phyloP scores from a whole-genome alignment of 2,329 filamentous ascomycete species.

The Sclerotinia minor region DNA sequence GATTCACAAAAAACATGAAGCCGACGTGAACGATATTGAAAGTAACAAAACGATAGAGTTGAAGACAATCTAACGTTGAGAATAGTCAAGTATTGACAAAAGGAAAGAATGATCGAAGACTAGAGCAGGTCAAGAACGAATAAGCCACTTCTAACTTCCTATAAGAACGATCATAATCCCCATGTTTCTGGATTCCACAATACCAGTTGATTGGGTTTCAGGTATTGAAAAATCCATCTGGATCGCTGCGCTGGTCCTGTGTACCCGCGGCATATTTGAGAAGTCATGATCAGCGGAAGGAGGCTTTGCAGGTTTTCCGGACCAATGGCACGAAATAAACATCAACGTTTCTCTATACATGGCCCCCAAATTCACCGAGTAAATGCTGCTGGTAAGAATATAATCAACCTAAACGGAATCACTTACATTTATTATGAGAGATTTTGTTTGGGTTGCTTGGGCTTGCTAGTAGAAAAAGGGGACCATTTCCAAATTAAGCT shows the following conservation, averaged over 20 bases:
- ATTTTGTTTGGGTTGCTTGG: not conserved
- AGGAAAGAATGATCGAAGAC: not conserved
- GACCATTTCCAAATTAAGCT: constrained; percentile 9
- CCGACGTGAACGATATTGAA: not conserved
- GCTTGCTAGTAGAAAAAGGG: not conserved
- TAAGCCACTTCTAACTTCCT: constrained; percentile 8
- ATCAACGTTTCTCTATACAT: not conserved
- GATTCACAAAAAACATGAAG: not conserved
- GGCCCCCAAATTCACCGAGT: not conserved
- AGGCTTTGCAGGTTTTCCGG: not conserved
- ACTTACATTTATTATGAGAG: not conserved
- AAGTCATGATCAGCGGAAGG: not conserved
- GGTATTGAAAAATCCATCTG: not conserved
- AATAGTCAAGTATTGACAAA: not conserved
- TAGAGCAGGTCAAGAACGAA: constrained; percentile 5
- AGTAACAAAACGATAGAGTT: not conserved
- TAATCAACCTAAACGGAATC: not conserved
- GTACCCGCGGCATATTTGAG: not conserved
- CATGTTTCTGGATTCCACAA: not conserved
- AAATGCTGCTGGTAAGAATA: not conserved
- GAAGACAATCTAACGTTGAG: not conserved
- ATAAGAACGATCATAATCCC: not conserved
- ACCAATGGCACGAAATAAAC: constrained; percentile 1
- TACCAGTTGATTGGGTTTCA: not conserved
- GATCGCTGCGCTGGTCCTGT: not conserved